Base-by-base conservation (phyloP, 2,329 filamentous ascomycete species). In the Clarireedia hainanense region DNA sequence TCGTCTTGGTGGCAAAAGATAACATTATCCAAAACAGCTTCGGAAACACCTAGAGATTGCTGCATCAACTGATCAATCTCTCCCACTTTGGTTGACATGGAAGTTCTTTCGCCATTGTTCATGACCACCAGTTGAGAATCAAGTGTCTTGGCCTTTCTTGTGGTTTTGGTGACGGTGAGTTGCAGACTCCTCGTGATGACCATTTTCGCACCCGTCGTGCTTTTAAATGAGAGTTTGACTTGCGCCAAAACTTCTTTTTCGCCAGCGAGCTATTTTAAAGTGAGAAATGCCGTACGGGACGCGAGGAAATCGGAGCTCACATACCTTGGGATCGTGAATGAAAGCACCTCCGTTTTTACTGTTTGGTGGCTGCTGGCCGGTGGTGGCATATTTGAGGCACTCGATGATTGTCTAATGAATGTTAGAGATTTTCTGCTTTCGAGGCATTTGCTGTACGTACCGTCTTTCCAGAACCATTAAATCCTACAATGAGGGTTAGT, bases 1-100 rank as follows among this genome's bases (percentile, higher is more conserved):
- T 99, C 94, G 69, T 99, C 94, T 69, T 99, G 94, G 68, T 99
- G 94, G 70, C 94, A 99, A 73, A 99, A 99, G 63, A 99, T 96
- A 69, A 99, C 94, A 57, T 87, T 88, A 63, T 97, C 91, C 26
- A 99, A 79, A 55, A 99, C 85, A 12, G 94, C 91, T 55, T 86
- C 85, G 1, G 91, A 94, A 3, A 96, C 94, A 39, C 94, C 94
- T 0, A 99, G 79, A 62, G 89, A 87, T 63, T 88, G 82, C 0
- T 92, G 91, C 69, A 99, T 86, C 63, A 92, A 81, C 61, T 85
- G 79, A 69, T 96, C 88, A 36, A 97, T 78, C 63, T 96, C 89
- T 9, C 84, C 84, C 17, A 89, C 84, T 43, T 87, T 84, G 3
- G 88, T 89, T 1, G 92, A 96, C 37, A 91, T 81, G 5, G 85